phyloP scores from a whole-genome alignment of 768 basidiomycete species.

The Calocybe indica region DNA sequence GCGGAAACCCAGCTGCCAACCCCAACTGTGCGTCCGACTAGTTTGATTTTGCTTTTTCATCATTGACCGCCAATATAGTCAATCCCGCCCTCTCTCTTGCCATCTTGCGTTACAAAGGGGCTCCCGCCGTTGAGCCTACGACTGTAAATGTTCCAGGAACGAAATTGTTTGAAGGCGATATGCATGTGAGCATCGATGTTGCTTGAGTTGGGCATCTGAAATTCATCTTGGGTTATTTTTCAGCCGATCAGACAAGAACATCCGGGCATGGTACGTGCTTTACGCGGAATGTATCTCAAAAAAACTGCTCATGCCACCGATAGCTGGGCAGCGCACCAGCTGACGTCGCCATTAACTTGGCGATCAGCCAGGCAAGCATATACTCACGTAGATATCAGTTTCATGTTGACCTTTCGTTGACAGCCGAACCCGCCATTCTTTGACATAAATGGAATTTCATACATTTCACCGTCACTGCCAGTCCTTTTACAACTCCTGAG shows the following conservation, averaged over 20 bases:
- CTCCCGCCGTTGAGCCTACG: slow-evolving; percentile 28
- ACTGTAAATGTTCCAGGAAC: slow-evolving; percentile 14
- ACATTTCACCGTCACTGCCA: slow-evolving; percentile 34
- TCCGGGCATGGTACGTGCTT: slow-evolving; percentile 12
- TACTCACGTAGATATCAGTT: slow-evolving; percentile 23
- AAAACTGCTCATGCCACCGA: slow-evolving; percentile 6
- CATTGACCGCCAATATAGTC: slow-evolving; percentile 15
- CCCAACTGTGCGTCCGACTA: slow-evolving; percentile 15
- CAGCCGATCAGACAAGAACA: slow-evolving; percentile 10
- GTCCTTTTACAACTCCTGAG: slow-evolving; percentile 55
- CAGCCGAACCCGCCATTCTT: slow-evolving; percentile 10
- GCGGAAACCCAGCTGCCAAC: slow-evolving; percentile 9
- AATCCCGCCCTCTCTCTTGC: slow-evolving; percentile 33
- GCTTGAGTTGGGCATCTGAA: too few relatives aligned
- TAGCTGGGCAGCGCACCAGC: slow-evolving; percentile 5
- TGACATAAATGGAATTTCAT: slow-evolving; percentile 21
- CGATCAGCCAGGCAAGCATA: slow-evolving; percentile 13
- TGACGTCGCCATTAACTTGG: slow-evolving; percentile 13
- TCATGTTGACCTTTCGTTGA: slow-evolving; percentile 22
- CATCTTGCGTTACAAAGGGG: slow-evolving; percentile 41
- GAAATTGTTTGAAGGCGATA: slow-evolving; percentile 19
- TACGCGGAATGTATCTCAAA: slow-evolving; percentile 14
- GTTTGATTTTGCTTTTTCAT: slow-evolving; percentile 13
- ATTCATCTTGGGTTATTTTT: background rate
- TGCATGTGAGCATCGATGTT: slow-evolving; percentile 17